Evolutionary conservation across 352 stramenopile genomes (phyloP), one percentile per base, ranked within the genome.

Genomic region (Phytopythium helicoides): DNA sequence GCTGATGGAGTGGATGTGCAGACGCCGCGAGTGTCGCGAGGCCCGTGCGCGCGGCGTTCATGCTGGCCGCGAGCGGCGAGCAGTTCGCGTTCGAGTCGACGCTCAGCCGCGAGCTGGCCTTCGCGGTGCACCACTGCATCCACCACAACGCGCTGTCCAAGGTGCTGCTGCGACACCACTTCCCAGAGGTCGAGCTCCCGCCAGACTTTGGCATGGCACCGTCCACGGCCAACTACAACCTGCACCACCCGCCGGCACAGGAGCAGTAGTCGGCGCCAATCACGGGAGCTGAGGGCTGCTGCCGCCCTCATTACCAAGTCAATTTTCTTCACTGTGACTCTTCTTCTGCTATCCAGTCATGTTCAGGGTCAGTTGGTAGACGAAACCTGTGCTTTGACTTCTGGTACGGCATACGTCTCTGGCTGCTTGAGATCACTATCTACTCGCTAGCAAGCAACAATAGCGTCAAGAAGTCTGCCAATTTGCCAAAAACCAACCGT

Each of bases 121-220:
- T 94, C 45, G 82, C 81, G 1, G 81, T 90, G 47, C 84, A 94
- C 59, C 84, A 94, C 58, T 88, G 69, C 54, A 94, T 94, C 60
- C 84, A 94, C 66, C 84, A 94, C 65, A 92, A 92, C 58, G 81
- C 82, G 47, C 52, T 92, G 47, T 80, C 86, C 37, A 88, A 89
- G 56, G 66, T 91, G 40, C 58, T 94, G 47, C 58, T 92, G 48
- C 65, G 64, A 15, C 68, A 83, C 44, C 74, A 92, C 49, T 93
- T 91, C 46, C 81, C 82, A 4, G 33, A 66, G 9, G 47, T 80
- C 8, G 34, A 1, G 2, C 36, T 92, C 12, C 78, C 82, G 6
- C 41, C 51, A 9, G 52, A 60, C 16, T 94, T 89, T 52, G 85
- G 85, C 45, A 81, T 89, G 59, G 85, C 85, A 37, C 85, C 85